A percentile compares a stretch with the other conserved stretches of the same genome.
These are phyloP conservation scores for Xylariaceae sp. DNA, from an alignment of 2,329 filamentous ascomycete species.

Conservation along the genomic window DNA sequence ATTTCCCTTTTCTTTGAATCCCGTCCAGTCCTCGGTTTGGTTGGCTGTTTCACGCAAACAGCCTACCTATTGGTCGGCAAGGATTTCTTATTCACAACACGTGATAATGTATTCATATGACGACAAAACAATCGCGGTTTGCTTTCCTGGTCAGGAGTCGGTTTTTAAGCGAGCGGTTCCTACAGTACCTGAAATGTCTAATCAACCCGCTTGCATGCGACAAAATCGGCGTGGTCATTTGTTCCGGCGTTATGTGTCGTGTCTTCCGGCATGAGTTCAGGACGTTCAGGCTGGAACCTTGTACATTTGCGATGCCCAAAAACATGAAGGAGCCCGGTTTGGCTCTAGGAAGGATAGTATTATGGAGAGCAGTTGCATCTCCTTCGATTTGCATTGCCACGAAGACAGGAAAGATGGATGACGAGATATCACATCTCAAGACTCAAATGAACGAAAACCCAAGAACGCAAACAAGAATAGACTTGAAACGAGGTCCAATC, in stretches of 20 bases:
- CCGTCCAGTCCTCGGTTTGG: no score
- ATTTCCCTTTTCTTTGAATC: no score
- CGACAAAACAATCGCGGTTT: slow-evolving; percentile 20
- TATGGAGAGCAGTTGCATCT: slow-evolving; percentile 1
- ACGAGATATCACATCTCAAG: slow-evolving; percentile 1
- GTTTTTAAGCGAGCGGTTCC: slow-evolving; percentile 24
- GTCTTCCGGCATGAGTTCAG: slow-evolving; percentile 25
- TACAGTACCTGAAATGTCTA: slow-evolving; percentile 20
- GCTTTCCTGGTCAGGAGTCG: slow-evolving; percentile 22
- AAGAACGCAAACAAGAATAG: neutral
- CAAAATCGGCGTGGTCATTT: slow-evolving; percentile 27
- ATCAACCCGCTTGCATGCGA: slow-evolving; percentile 19
- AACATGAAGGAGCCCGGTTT: slow-evolving; percentile 9
- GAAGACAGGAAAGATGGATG: neutral
- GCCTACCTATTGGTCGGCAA: no score
- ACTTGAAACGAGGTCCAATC: slow-evolving; percentile 4
- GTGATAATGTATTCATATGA: slow-evolving; percentile 26
- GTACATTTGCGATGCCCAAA: slow-evolving; percentile 10
- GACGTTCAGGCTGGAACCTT: slow-evolving; percentile 14
- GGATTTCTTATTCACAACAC: slow-evolving; percentile 4
- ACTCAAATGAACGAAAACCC: neutral
- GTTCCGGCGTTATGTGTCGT: slow-evolving; percentile 22
- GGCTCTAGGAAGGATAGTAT: slow-evolving; percentile 10
- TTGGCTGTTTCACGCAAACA: no score
- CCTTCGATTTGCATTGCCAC: slow-evolving; percentile 2